Conservation (phyloP, 2,329 filamentous ascomycete genomes). For the Exophiala sp. region DNA sequence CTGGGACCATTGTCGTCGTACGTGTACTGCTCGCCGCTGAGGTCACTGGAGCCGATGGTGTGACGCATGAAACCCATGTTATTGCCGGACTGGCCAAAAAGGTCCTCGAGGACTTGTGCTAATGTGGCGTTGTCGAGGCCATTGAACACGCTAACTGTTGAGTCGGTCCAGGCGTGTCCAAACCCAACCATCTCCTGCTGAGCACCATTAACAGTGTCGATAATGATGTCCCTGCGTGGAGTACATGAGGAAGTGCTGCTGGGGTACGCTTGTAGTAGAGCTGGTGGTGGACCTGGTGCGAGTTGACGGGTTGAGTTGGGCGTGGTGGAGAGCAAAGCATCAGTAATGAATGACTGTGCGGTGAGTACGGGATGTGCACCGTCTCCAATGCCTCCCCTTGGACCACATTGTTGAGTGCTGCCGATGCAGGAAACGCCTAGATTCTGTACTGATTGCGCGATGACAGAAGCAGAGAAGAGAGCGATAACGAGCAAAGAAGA, state of each 20-base stretch:
- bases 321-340: conserved; percentile 3
- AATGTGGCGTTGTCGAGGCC: conserved; percentile 31
- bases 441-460: conserved; percentile 3
- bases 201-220: conserved; percentile 8
- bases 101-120: conserved; percentile 33
- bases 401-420: conserved; percentile 7
- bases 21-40: conserved; percentile 36
- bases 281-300: conserved; percentile 3
- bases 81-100: conserved; percentile 36
- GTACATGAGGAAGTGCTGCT: conserved; percentile 1
- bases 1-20: conserved; percentile 34
- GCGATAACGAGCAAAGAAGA: too few species aligned
- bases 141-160: conserved; percentile 36
- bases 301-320: conserved; percentile 8
- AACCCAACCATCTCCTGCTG: conserved; percentile 33
- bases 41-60: conserved; percentile 38
- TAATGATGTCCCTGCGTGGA: conserved; percentile 5
- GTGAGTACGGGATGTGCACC: conserved; percentile 5
- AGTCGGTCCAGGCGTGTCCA: conserved; percentile 39
- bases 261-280: not conserved
- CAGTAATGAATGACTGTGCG: conserved; percentile 12
- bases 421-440: conserved; percentile 10
- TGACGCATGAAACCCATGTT: conserved; percentile 40
- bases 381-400: conserved; percentile 11
- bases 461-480: not conserved